Conservation (phyloP, 345 rosid genomes). For the Linum trigynum region DNA sequence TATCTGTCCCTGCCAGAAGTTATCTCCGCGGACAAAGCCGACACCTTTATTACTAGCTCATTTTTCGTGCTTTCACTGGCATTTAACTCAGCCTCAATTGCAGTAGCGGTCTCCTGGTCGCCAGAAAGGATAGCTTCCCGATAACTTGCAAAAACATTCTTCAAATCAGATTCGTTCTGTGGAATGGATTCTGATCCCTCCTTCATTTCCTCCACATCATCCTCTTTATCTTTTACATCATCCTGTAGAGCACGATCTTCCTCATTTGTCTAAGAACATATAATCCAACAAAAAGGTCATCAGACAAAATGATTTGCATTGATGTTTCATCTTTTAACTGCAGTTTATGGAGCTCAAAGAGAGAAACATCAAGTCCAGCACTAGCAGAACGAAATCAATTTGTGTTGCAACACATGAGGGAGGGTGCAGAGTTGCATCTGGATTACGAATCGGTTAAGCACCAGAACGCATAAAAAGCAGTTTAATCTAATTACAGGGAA, state of each 20-base stretch:
- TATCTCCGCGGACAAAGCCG: conserved; percentile 51
- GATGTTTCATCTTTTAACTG: not conserved
- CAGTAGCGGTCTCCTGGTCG: conserved; percentile 41
- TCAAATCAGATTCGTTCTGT: conserved; percentile 19
- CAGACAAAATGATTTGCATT: not conserved
- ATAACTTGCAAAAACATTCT: conserved; percentile 36
- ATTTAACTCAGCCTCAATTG: conserved; percentile 56
- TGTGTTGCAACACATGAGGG: no score
- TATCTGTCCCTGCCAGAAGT: conserved; percentile 60
- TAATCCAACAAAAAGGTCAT: not conserved
- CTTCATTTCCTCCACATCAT: not conserved
- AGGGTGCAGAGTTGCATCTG: no score
- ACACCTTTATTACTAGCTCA: conserved; percentile 45
- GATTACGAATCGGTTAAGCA: not conserved
- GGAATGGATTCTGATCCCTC: conserved; percentile 10
- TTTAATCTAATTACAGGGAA: not conserved
- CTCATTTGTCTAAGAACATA: conserved; percentile 23
- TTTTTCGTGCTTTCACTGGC: conserved; percentile 61
- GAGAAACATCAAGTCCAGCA: not conserved
- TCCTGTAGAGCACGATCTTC: conserved; percentile 15
- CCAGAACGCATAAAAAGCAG: conserved; percentile 20
- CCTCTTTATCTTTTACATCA: conserved; percentile 6
- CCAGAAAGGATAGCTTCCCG: conserved; percentile 47
- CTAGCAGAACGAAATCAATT: not conserved
- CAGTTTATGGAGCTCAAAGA: not conserved